Percentiles rank a stretch among this genome's conserved stretches.
These are phyloP conservation scores for Penicillium sclerotiorum DNA, from an alignment of 2,329 filamentous ascomycete genomes.

Conservation along the genomic window DNA sequence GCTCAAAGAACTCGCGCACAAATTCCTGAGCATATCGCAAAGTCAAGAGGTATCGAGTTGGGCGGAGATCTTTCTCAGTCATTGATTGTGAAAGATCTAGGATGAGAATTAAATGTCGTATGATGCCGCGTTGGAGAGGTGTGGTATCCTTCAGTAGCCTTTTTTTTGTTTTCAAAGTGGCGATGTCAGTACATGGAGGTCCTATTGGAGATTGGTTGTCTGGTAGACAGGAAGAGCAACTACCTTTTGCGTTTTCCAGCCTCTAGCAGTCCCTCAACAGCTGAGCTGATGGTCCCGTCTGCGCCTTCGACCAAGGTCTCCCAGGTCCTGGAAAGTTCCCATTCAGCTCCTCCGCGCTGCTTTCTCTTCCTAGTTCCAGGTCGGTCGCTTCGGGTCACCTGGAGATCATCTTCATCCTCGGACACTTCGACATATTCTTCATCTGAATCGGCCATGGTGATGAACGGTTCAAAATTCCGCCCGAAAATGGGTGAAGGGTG, in stretches of 20 bases:
- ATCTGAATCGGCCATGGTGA: constrained; percentile 51
- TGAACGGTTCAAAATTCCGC: not conserved
- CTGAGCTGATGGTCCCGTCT: constrained; percentile 73
- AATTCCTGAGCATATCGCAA: constrained; percentile 85
- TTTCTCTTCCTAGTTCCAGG: constrained; percentile 40
- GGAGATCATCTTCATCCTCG: constrained; percentile 46
- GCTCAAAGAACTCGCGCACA: constrained; percentile 93
- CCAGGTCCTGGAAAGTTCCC: constrained; percentile 55
- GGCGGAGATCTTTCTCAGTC: constrained; percentile 91
- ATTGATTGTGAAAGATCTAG: constrained; percentile 93
- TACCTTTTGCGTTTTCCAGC: constrained; percentile 77
- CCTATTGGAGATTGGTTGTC: not conserved
- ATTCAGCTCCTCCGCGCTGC: constrained; percentile 44
- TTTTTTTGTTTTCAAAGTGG: constrained; percentile 29
- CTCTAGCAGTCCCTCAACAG: constrained; percentile 73
- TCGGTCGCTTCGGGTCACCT: constrained; percentile 21
- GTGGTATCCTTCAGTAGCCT: constrained; percentile 91
- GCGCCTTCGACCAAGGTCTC: constrained; percentile 76
- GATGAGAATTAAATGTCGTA: constrained; percentile 89
- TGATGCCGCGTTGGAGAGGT: constrained; percentile 92
- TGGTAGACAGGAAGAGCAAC: constrained; percentile 15
- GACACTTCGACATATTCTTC: constrained; percentile 56
- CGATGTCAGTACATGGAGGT: constrained; percentile 3
- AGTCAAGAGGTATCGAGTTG: constrained; percentile 80
- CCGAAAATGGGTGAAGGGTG: constrained; percentile 6